Percentiles rank a stretch among this genome's conserved stretches.
Conservation (phyloP, 345 rosid species). For the Pugionium dolabratum region DNA sequence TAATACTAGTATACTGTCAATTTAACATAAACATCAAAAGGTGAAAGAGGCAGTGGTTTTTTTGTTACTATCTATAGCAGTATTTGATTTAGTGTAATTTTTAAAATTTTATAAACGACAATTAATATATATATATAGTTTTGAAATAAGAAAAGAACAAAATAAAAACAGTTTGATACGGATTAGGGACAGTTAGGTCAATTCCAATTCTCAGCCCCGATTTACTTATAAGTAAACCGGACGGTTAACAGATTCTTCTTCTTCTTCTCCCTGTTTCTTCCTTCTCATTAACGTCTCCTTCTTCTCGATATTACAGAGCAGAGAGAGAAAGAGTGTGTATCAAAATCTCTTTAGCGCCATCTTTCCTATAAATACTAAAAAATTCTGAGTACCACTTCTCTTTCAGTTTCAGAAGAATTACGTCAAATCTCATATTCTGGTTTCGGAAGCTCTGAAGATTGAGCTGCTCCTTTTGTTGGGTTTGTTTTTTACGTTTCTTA, state of each 20-base stretch:
- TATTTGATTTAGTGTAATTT: no score
- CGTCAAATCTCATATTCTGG: conserved; percentile 28
- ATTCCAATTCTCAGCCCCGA: not conserved
- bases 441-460: conserved; percentile 20
- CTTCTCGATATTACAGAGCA: conserved; percentile 9
- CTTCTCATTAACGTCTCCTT: conserved; percentile 25
- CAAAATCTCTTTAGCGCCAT: not conserved
- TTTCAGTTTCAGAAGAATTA: not conserved
- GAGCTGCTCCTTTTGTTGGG: conserved; percentile 2
- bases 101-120: no score
- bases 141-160: no score
- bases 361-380: not conserved
- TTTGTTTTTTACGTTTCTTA: not conserved
- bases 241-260: conserved; percentile 28
- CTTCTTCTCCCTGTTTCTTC: conserved; percentile 20
- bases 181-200: conserved; percentile 31
- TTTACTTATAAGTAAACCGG: conserved; percentile 26
- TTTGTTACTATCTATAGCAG: no score
- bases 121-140: no score
- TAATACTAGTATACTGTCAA: no score
- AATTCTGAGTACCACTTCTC: not conserved
- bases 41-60: no score
- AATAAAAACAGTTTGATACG: conserved; percentile 10
- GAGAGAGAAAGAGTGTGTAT: not conserved
- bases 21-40: no score